phyloP scores from a whole-genome alignment of 257 asterid species.

The Ilex aquifolium region DNA sequence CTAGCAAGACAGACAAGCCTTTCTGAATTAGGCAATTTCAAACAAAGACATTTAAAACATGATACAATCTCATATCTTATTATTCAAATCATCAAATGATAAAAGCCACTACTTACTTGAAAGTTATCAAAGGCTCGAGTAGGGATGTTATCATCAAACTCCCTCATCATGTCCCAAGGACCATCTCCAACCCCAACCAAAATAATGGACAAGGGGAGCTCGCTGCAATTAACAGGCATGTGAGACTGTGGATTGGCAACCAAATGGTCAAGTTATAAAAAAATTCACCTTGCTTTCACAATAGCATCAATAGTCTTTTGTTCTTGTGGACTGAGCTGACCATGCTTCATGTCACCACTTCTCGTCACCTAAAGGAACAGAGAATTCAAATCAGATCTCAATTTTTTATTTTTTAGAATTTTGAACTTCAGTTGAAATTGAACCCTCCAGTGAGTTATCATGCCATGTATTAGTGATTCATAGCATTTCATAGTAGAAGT shows the following conservation, averaged over 20 bases:
- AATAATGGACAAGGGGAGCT: constrained; percentile 33
- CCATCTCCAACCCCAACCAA: constrained; percentile 49
- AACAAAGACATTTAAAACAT: neutral
- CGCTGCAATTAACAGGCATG: constrained; percentile 20
- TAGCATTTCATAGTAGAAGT: too few species aligned
- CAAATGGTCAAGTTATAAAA: neutral
- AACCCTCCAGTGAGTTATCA: too few species aligned
- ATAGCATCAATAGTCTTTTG: constrained; percentile 55
- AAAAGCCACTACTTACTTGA: constrained; percentile 20
- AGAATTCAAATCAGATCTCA: neutral
- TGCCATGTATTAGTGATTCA: too few species aligned
- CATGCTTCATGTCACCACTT: constrained; percentile 42
- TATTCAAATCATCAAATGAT: neutral
- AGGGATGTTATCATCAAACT: constrained; percentile 46
- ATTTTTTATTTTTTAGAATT: too few species aligned
- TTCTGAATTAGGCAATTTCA: neutral
- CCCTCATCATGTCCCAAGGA: constrained; percentile 46
- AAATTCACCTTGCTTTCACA: constrained; percentile 52
- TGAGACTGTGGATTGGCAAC: constrained; percentile 2
- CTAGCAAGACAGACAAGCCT: constrained; percentile 7
- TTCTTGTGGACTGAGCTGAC: constrained; percentile 55
- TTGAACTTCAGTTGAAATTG: too few species aligned
- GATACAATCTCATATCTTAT: neutral
- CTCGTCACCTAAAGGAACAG: constrained; percentile 44
- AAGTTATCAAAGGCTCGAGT: constrained; percentile 41